Base-by-base conservation (phyloP, 164 flowering plant genomes). In the Amborella trichopoda region DNA sequence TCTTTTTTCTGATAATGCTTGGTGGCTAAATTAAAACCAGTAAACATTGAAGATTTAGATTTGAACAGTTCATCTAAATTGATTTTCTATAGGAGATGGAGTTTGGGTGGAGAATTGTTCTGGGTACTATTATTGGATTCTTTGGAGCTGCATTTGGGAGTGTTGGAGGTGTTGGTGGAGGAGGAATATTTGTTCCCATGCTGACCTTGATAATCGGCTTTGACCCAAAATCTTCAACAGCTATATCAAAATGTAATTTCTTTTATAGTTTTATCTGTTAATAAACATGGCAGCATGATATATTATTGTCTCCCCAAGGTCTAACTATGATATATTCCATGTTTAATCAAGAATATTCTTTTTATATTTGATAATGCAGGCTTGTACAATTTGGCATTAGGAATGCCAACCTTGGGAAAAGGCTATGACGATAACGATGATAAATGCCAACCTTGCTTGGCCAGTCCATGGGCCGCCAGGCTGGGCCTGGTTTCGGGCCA, bases 81-180 rank as follows among this genome's bases (percentile, higher is more conserved):
- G 47, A 45, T 46, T n/a, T 3, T 51, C 39, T 46, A 16, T 79
- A 93, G 99, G 86, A 72, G 2, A 65, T 93, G 86, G 50, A 74
- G 61, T 75, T 93, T 52, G 84, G 73, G 1, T 88, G 94, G 95
- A 40, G 73, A 72, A 88, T 87, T 26, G 65, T 88, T n/a, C 26
- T 77, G 48, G 96, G 95, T 25, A 39, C 70, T 24, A 43, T 88
- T 20, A 50, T 93, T 56, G 99, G 94, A 21, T 84, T 93, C 67
- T 66, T 64, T 40, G 99, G 96, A 71, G 99, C 96, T 5, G 94
- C 99, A 12, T 93, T 84, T 71, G 99, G 99, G 37, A 93, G 99
- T 73, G 99, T 93, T 0, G 99, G 96, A 43, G 99, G 99, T 13
- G 95, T 93, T 46, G 96, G 99, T 27, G 96, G 99, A 4, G 99